A percentile compares a stretch with the other conserved stretches of the same genome.
phyloP scores from a whole-genome alignment of 805 yeast species.

The Cephaloascus albidus region DNA sequence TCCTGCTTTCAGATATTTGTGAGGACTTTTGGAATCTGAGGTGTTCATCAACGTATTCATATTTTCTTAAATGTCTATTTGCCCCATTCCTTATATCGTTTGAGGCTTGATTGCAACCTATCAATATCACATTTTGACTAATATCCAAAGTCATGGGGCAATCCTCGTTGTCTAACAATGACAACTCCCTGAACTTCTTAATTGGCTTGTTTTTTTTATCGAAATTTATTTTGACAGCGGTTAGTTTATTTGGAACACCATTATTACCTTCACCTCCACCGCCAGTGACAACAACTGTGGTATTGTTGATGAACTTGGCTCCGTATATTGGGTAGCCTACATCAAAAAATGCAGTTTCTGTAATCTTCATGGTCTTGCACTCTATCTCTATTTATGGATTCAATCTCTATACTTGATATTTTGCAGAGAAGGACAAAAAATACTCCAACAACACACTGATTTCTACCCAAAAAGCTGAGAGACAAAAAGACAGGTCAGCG shows the following conservation, averaged over 20 bases:
- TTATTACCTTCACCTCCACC: constrained; percentile 95
- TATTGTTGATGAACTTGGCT: constrained; percentile 55
- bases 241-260: constrained; percentile 79
- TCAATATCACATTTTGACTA: constrained; percentile 38
- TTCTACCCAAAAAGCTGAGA: too few relatives aligned
- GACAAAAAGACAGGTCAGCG: too few relatives aligned
- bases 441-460: too few relatives aligned
- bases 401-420: too few relatives aligned
- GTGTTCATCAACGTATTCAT: constrained; percentile 50
- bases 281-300: constrained; percentile 66
- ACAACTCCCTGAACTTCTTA: constrained; percentile 55
- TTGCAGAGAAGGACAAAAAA: too few relatives aligned
- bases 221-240: constrained; percentile 53
- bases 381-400: too few relatives aligned
- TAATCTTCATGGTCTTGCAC: constrained; percentile 15
- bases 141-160: constrained; percentile 80
- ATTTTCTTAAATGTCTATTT: constrained; percentile 69
- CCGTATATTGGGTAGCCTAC: constrained; percentile 77
- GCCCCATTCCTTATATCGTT: constrained; percentile 47
- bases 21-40: constrained; percentile 50
- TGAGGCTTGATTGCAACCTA: constrained; percentile 70
- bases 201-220: constrained; percentile 33
- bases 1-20: constrained; percentile 43
- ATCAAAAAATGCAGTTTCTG: constrained; percentile 24
- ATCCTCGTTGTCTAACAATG: constrained; percentile 59